Evolutionary conservation across 2,329 filamentous ascomycete species (phyloP).

Genomic region (Aspergillus sp.): DNA sequence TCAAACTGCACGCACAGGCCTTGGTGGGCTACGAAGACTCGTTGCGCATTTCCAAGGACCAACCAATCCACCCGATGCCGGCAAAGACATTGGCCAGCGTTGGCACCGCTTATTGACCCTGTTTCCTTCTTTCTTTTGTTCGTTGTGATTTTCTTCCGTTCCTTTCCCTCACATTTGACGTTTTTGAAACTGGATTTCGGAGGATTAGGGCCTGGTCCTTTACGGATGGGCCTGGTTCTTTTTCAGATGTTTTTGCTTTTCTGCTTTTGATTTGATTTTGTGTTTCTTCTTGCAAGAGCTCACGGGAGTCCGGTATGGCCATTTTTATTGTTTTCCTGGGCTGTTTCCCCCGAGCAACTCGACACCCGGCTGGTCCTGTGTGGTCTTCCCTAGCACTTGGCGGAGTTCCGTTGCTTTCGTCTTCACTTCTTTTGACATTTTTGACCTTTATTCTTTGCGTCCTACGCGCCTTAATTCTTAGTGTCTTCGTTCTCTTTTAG

Average conservation of each 20-base stretch:
- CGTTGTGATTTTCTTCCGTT: background rate
- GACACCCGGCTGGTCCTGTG: slow-evolving; percentile 42
- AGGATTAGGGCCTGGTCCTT: no score
- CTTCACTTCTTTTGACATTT: slow-evolving; percentile 4
- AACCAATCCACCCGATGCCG: slow-evolving; percentile 36
- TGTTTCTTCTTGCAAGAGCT: slow-evolving; percentile 28
- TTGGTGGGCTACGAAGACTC: slow-evolving; percentile 85
- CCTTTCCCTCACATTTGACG: no score
- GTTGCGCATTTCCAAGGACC: slow-evolving; percentile 32
- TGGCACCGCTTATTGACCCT: slow-evolving; percentile 34
- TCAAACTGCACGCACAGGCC: slow-evolving; percentile 92
- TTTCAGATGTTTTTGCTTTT: no score
- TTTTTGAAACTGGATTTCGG: no score
- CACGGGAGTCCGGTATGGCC: slow-evolving; percentile 40
- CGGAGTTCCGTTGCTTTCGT: slow-evolving; percentile 24
- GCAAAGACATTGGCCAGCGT: slow-evolving; percentile 37
- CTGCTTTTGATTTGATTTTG: slow-evolving; percentile 22
- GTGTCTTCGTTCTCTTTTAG: slow-evolving; percentile 22
- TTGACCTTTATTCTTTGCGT: slow-evolving; percentile 1
- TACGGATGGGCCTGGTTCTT: no score
- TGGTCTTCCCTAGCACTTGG: slow-evolving; percentile 35
- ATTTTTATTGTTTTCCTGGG: slow-evolving; percentile 29
- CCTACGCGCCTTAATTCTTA: slow-evolving; percentile 16
- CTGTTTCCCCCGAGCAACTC: slow-evolving; percentile 27
- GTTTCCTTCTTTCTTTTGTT: slow-evolving; percentile 11